Conservation (phyloP, 176 grass and related monocot species). For the Raddia distichophylla region DNA sequence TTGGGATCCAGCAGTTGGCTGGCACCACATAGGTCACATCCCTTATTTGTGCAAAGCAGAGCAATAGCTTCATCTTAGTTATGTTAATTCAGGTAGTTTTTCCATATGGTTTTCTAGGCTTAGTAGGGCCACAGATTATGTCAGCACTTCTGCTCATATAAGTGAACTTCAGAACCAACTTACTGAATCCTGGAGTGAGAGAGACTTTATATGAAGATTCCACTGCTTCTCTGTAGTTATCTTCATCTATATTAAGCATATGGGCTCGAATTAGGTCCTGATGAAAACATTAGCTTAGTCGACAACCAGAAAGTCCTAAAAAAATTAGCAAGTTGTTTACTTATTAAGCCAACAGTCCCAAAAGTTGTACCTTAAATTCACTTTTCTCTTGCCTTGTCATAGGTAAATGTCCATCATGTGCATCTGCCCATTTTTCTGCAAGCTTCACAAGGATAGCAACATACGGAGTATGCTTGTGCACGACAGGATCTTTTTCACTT, state of each 20-base stretch:
- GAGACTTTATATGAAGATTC: slow-evolving; percentile 94
- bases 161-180: slow-evolving; percentile 43
- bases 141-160: slow-evolving; percentile 8
- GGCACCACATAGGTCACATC: background rate
- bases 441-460: slow-evolving; percentile 81
- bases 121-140: background rate
- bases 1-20: background rate
- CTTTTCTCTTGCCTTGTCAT: slow-evolving; percentile 94
- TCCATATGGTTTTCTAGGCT: background rate
- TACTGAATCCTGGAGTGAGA: slow-evolving; percentile 78
- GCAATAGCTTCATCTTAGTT: background rate
- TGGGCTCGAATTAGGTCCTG: slow-evolving; percentile 88
- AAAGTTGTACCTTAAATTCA: slow-evolving; percentile 82
- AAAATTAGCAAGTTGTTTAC: background rate
- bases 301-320: slow-evolving; percentile 23
- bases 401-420: slow-evolving; percentile 73
- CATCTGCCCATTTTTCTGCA: slow-evolving; percentile 84
- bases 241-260: slow-evolving; percentile 94
- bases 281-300: slow-evolving; percentile 38
- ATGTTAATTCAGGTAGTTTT: slow-evolving; percentile 11
- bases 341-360: background rate
- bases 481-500: slow-evolving; percentile 77
- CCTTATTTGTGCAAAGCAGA: slow-evolving; percentile 35
- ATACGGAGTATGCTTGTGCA: slow-evolving; percentile 97
- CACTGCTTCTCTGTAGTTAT: slow-evolving; percentile 96